These are phyloP conservation scores for Colletotrichum scovillei DNA, from an alignment of 2,329 filamentous ascomycete species.

Conservation along the genomic window DNA sequence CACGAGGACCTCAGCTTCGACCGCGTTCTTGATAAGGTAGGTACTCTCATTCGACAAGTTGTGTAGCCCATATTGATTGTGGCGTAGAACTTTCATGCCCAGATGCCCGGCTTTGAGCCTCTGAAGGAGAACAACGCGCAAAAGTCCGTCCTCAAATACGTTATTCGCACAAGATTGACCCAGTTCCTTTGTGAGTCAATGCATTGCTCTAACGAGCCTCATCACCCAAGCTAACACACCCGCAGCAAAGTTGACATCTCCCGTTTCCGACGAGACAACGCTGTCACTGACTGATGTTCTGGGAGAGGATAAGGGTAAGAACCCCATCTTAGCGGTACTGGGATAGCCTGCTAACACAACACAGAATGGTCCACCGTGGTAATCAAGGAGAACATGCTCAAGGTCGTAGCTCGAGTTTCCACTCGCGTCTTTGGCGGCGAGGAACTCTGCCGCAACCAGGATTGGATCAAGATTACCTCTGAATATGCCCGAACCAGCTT, in stretches of 20 bases:
- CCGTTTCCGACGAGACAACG: slow-evolving; percentile 28
- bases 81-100: slow-evolving; percentile 19
- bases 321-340: fast-evolving
- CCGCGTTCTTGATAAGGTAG: slow-evolving; percentile 26
- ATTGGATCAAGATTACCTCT: slow-evolving; percentile 37
- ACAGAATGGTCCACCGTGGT: slow-evolving; percentile 33
- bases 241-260: slow-evolving; percentile 26
- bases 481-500: slow-evolving; percentile 30
- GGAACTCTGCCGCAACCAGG: slow-evolving; percentile 36
- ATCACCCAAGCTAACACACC: neutral
- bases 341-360: neutral
- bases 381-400: slow-evolving; percentile 20
- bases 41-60: neutral
- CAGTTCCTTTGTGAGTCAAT: slow-evolving; percentile 15
- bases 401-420: slow-evolving; percentile 37
- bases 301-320: slow-evolving; percentile 7
- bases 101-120: slow-evolving; percentile 27
- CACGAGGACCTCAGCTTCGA: slow-evolving; percentile 31
- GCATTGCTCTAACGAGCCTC: no score
- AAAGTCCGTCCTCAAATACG: slow-evolving; percentile 23
- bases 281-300: slow-evolving; percentile 12
- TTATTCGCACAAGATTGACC: slow-evolving; percentile 32
- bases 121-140: slow-evolving; percentile 20
- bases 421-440: slow-evolving; percentile 40
- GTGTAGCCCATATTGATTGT: no score